These are phyloP conservation scores for Platanthera guangdongensis DNA, from an alignment of 106 monocot genomes.

Conservation along the genomic window DNA sequence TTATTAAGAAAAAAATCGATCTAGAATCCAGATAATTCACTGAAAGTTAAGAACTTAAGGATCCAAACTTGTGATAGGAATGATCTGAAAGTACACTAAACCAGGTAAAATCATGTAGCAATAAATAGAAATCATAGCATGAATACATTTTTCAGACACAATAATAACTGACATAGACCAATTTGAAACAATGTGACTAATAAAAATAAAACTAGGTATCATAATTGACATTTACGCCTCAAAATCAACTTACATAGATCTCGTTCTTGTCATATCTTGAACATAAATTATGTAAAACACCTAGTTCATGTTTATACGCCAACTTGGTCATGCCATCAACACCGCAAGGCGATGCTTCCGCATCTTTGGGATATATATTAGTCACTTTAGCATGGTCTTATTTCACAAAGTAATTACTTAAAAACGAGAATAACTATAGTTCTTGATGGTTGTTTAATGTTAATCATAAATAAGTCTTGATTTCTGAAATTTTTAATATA, in stretches of 20 bases:
- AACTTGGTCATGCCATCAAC: conserved; percentile 32
- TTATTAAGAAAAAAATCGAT: no score
- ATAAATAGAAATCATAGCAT: no score
- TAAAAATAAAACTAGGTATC: neutral
- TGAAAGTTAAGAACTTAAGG: no score
- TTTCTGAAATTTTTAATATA: neutral
- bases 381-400: conserved; percentile 8
- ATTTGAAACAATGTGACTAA: neutral
- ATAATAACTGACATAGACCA: no score
- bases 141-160: no score
- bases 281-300: conserved; percentile 24
- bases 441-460: neutral
- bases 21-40: no score
- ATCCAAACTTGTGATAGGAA: no score
- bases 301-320: conserved; percentile 26
- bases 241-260: conserved; percentile 23
- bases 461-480: neutral
- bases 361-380: conserved; percentile 20
- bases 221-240: neutral
- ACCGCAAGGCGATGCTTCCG: conserved; percentile 23
- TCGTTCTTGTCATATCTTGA: conserved; percentile 27
- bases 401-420: neutral
- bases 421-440: neutral
- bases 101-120: no score
- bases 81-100: no score